phyloP scores from a whole-genome alignment of 2,329 filamentous ascomycete species.

The Stagonosporopsis cucurbitacearum region DNA sequence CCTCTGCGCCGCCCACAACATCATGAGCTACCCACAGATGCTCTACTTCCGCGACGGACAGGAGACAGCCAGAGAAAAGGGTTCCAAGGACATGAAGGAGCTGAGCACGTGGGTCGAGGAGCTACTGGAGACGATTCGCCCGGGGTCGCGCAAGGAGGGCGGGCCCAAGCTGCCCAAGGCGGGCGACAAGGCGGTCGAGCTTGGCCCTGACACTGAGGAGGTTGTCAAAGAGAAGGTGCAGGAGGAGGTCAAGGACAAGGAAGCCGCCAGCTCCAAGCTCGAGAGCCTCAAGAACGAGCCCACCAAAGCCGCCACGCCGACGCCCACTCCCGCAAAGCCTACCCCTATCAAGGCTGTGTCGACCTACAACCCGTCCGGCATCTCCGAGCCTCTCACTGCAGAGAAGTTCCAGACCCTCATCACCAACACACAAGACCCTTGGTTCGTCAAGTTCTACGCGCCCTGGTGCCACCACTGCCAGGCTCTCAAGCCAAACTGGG shows the following conservation, averaged over 20 bases:
- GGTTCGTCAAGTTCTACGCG: slow-evolving; percentile 99
- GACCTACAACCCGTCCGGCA: slow-evolving; percentile 73
- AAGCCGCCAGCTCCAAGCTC: slow-evolving; percentile 17
- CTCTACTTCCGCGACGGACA: slow-evolving; percentile 81
- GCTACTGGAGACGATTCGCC: slow-evolving; percentile 76
- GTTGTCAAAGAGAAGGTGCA: slow-evolving; percentile 45
- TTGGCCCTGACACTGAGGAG: slow-evolving; percentile 45
- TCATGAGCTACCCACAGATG: slow-evolving; percentile 78
- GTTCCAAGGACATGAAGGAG: slow-evolving; percentile 69
- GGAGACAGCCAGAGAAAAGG: slow-evolving; percentile 67
- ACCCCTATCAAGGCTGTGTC: slow-evolving; percentile 31
- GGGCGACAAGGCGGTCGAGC: slow-evolving; percentile 64
- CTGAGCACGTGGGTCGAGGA: slow-evolving; percentile 77
- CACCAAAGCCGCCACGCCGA: slow-evolving; percentile 39
- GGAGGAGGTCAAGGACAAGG: slow-evolving; percentile 24
- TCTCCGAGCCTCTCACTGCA: slow-evolving; percentile 76
- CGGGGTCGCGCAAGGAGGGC: slow-evolving; percentile 75
- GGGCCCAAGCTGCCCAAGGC: slow-evolving; percentile 73
- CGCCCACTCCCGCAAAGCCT: slow-evolving; percentile 30
- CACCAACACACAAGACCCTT: slow-evolving; percentile 85
- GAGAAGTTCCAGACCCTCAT: slow-evolving; percentile 87
- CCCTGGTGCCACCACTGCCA: slow-evolving; percentile 98
- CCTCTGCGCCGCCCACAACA: slow-evolving; percentile 70
- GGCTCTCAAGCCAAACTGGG: slow-evolving; percentile 88
- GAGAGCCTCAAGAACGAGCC: slow-evolving; percentile 23